Base-by-base conservation (phyloP, 192 early-diverging fungal genomes). In the Backusella psychrophila region DNA sequence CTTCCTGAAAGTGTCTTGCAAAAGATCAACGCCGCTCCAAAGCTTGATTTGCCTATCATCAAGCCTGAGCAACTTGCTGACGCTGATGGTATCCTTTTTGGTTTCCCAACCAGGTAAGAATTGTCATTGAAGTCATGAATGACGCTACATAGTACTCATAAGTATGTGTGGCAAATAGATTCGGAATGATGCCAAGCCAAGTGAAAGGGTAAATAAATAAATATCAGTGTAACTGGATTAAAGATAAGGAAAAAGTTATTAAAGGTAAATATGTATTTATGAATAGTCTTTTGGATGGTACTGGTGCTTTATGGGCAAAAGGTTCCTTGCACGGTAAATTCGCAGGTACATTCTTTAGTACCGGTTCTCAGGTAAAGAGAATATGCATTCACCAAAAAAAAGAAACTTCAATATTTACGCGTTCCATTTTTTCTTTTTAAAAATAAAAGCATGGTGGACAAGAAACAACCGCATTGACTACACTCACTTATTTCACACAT, bases 21-120 rank as follows among this genome's bases (percentile, higher is more conserved):
- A 38, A 85, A 85, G 79, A 90, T 91, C 84, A 77, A 89, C 42
- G 87, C 85, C 26, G 75, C 82, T 26, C 74, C 83, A n/a, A 83
- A 88, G 59, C 80, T 44, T 29, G 83, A 84, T 72, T 23, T 87
- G 31, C 89, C 89, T 23, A 66, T 83, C 38, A 80, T 82, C 42
- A 82, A 68, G n/a, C 66, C 81, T 31, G 75, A 73, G 31, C 76
- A 86, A 35, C 59, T 91, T 1, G 66, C 53, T 26, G 75, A 87
- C 49, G 69, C 81, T 23, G 90, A 91, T 77, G 90, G 85, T 3
- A 79, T 85, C 44, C 53, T 90, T 31, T 90, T 90, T 75, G 89
- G 89, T 15, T 75, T 89, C 26, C 82, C 87, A 12, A 90, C 91
- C 6, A 84, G 72, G 72, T 74, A 74, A 63, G 33, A 21, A n/a